Evolutionary conservation across 2,329 filamentous ascomycete genomes (phyloP).

Genomic region (Septoria petroselini): DNA sequence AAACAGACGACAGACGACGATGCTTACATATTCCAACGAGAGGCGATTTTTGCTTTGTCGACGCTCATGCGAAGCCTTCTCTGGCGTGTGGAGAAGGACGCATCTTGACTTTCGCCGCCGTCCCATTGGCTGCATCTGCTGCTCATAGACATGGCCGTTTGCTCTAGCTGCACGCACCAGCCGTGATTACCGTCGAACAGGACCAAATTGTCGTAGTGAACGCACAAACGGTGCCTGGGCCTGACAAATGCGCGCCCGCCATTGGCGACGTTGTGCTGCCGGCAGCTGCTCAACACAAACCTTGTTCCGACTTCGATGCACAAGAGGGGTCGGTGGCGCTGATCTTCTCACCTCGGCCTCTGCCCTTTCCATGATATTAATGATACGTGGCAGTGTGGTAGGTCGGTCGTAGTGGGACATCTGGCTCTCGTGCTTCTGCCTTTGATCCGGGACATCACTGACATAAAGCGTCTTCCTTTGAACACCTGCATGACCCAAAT

Average conservation of each 20-base stretch:
- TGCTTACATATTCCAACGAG: constrained; percentile 12
- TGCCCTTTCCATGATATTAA: not conserved
- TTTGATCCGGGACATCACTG: too few relatives aligned
- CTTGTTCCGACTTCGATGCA: constrained; percentile 7
- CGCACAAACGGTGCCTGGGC: constrained; percentile 2
- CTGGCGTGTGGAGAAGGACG: constrained; percentile 5
- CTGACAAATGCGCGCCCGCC: not conserved
- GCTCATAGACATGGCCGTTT: constrained; percentile 4
- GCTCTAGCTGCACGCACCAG: constrained; percentile 3
- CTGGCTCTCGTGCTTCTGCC: too few relatives aligned
- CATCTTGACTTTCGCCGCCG: not conserved
- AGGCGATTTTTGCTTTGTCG: not conserved
- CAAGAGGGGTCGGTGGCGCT: constrained; percentile 14
- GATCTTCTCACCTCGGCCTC: constrained; percentile 8
- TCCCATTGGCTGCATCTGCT: constrained; percentile 1
- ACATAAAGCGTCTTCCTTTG: too few relatives aligned
- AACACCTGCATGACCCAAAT: too few relatives aligned
- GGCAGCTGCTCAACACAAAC: constrained; percentile 1
- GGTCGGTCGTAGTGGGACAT: too few relatives aligned
- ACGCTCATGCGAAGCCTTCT: constrained; percentile 2
- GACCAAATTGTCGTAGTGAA: too few relatives aligned
- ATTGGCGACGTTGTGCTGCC: constrained; percentile 4
- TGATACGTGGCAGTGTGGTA: constrained; percentile 12
- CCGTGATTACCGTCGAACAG: constrained; percentile 8
- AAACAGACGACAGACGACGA: not conserved